A percentile compares a stretch with the other conserved stretches of the same genome.
These are phyloP conservation scores for Hypoxylon sp. DNA, from an alignment of 2,329 filamentous ascomycete species.

Conservation along the genomic window DNA sequence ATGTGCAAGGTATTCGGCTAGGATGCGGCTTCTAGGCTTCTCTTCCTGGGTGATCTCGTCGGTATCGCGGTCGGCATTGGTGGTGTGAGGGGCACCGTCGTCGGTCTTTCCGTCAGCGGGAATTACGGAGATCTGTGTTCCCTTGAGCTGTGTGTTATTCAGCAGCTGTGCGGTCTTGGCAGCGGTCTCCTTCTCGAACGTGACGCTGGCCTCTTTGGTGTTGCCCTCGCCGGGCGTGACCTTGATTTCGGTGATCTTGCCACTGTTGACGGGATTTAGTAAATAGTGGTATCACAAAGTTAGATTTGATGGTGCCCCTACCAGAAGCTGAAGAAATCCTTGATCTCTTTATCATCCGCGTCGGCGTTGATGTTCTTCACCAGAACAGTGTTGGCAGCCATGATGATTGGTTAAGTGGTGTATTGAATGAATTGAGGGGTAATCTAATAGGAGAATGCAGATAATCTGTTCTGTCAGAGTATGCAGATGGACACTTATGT, in stretches of 20 bases:
- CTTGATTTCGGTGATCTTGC: conserved; percentile 89
- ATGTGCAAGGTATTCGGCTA: conserved; percentile 96
- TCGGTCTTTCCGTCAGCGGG: conserved; percentile 74
- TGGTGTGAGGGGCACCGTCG: conserved; percentile 68
- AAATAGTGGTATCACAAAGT: conserved; percentile 16
- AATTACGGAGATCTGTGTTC: conserved; percentile 83
- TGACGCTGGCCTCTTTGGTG: conserved; percentile 88
- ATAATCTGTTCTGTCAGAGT: conserved; percentile 19
- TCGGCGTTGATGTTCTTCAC: conserved; percentile 88
- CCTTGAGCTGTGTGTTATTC: conserved; percentile 94
- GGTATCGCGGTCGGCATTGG: conserved; percentile 68
- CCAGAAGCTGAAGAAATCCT: conserved; percentile 98
- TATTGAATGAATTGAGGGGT: conserved; percentile 25
- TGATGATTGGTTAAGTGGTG: conserved; percentile 52
- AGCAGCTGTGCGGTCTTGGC: conserved; percentile 97
- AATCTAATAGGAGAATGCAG: conserved; percentile 11
- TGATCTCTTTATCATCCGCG: conserved; percentile 91
- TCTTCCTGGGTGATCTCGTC: conserved; percentile 92
- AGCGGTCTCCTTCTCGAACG: conserved; percentile 96
- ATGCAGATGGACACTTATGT: conserved; percentile 8
- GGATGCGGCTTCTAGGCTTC: conserved; percentile 92
- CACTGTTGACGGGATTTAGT: conserved; percentile 68
- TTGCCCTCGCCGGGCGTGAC: conserved; percentile 75
- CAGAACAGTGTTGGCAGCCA: conserved; percentile 78
- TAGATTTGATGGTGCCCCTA: conserved; percentile 58